Evolutionary conservation across 2,329 filamentous ascomycete species (phyloP).

Genomic region (Dactylella cylindrospora): DNA sequence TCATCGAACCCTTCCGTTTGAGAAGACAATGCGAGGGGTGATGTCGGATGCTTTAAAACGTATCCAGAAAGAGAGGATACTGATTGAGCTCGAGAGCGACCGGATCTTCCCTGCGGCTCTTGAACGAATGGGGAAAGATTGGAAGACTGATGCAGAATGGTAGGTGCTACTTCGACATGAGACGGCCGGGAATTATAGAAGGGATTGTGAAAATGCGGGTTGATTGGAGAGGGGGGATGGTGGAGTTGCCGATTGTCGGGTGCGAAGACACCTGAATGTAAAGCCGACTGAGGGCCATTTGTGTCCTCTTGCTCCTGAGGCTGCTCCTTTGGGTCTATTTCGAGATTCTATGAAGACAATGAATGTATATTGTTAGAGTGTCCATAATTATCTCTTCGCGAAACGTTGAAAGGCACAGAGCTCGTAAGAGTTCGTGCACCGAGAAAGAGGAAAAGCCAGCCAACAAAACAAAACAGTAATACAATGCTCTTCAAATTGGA

Average conservation of each 20-base stretch:
- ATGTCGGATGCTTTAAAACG: conserved; percentile 83
- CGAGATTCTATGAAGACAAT: conserved; percentile 48
- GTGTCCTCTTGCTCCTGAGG: conserved; percentile 49
- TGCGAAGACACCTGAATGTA: conserved; percentile 69
- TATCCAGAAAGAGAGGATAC: conserved; percentile 78
- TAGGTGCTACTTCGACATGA: conserved; percentile 59
- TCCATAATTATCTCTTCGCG: neutral
- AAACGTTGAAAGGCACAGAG: conserved; percentile 16
- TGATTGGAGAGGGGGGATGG: conserved; percentile 55
- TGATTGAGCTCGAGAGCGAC: conserved; percentile 56
- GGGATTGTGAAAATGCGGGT: conserved; percentile 34
- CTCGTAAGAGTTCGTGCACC: conserved; percentile 50
- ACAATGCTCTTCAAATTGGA: conserved; percentile 45
- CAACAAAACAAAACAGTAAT: conserved; percentile 14
- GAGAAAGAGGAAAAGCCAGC: conserved; percentile 5
- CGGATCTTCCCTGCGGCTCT: conserved; percentile 45
- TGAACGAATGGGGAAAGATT: conserved; percentile 23
- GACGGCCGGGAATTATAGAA: conserved; percentile 58
- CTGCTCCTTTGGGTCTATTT: conserved; percentile 47
- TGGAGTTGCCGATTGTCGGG: conserved; percentile 51
- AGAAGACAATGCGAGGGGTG: conserved; percentile 78
- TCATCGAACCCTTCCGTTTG: conserved; percentile 46
- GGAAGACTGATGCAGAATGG: conserved; percentile 48
- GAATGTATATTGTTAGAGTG: conserved; percentile 11
- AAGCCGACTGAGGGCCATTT: conserved; percentile 75